Evolutionary conservation across 768 basidiomycete genomes (phyloP).

Genomic region (Cubamyces sp.): DNA sequence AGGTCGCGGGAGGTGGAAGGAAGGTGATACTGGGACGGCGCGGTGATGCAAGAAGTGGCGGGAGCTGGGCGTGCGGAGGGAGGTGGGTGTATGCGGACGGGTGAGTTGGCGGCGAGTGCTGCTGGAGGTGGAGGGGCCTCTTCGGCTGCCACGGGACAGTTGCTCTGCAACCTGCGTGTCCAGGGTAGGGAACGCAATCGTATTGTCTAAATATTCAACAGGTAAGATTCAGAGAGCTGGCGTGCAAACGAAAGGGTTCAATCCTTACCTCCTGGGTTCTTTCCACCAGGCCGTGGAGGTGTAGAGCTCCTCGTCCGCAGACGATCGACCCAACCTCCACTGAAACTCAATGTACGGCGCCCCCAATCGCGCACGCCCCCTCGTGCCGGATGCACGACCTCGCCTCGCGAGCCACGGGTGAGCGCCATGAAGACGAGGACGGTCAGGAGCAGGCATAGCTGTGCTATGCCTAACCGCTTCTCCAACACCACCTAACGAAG

Average conservation of each 20-base stretch:
- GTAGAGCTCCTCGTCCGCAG: conserved; percentile 41
- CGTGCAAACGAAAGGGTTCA: not conserved
- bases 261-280: conserved; percentile 17
- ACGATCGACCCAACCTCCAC: conserved; percentile 53
- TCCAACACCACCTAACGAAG: conserved; percentile 73
- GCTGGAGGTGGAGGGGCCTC: conserved; percentile 1
- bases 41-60: conserved; percentile 26
- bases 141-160: conserved; percentile 1
- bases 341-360: conserved; percentile 55
- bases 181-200: conserved; percentile 26
- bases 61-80: conserved; percentile 20
- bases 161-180: conserved; percentile 21
- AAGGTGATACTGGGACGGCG: conserved; percentile 37
- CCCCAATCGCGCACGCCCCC: conserved; percentile 57
- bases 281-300: conserved; percentile 13
- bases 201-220: conserved; percentile 8
- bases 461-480: conserved; percentile 87
- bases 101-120: conserved; percentile 3
- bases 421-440: conserved; percentile 87
- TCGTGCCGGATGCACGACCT: conserved; percentile 26
- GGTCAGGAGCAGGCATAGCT: conserved; percentile 80
- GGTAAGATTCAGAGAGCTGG: not conserved
- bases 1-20: conserved; percentile 37
- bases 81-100: conserved; percentile 31
- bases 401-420: conserved; percentile 69